Base-by-base conservation (phyloP, 306 rosid genomes). In the Vigna angularis region DNA sequence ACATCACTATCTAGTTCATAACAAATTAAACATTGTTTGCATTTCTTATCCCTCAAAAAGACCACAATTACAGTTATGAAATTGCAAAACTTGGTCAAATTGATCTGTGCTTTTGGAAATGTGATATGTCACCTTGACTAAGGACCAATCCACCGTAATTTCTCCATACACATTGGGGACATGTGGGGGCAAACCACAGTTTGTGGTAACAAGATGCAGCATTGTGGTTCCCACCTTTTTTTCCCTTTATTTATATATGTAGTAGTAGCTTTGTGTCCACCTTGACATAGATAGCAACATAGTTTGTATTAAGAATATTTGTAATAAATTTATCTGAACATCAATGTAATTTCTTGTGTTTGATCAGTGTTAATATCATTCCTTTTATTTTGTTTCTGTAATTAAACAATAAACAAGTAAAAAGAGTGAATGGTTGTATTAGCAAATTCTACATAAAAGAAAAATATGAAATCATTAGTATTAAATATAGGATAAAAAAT, bases 81-180 rank as follows among this genome's bases (percentile, higher is more conserved):
- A 72, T 75, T 63, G 73, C 1, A 50, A 45, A 45, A 66, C 70
- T 79, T 56, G 61, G 70, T 64, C 67, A 32, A 73, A 67, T 67
- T 7, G 0, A n/a, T n/a, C 20, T 45, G 53, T 66, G 78, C 78
- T 83, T 80, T 79, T 44, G 10, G 49, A 58, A 69, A 70, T 77
- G 61, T 83, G 80, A 45, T 44, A 34, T 71, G 83, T 47, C 47
- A 70, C 52, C 38, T 63, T 51, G 66, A 67, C 32, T 15, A 74
- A 42, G 59, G 78, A 78, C 82, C 82, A 74, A 83, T 78, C 58
- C 57, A 53, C 80, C 81, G 49, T 74, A 65, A 86, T 85, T 85
- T 85, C 84, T 75, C 76, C 82, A 48, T 70, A 65, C 56, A 30
- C 59, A 22, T 40, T 6, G 79, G 84, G 68, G 64, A 56, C 88